Evolutionary conservation across 2,329 filamentous ascomycete species (phyloP), one percentile per base, ranked within the genome.

Genomic region (Colletotrichum ledebouriae): DNA sequence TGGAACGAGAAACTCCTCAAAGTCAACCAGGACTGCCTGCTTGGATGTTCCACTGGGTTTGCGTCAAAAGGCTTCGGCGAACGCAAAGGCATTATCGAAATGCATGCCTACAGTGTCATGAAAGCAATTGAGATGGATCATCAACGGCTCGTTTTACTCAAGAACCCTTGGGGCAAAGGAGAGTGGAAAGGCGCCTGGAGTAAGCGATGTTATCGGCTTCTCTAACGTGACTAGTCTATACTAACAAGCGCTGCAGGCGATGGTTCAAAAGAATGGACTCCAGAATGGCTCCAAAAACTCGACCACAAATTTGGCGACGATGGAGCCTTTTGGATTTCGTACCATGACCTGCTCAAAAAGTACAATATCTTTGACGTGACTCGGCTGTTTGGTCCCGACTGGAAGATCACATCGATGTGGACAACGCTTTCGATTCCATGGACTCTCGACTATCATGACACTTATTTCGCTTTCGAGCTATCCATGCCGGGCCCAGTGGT

Each of bases 111-210:
- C 72, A 87, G 87, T 1, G 82, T 91, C 9, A 85, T 89, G 71
- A 83, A 86, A 70, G 83, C 84, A 2, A 80, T 85, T 13, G 89
- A 91, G 71, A 81, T 88, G 59, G 84, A 89, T 46, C 89, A 87
- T 2, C 81, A 89, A 33, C 86, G 90, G 2, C 81, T 94, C 1
- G 81, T 94, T 3, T 85, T 89, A 58, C 80, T 93, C 44, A 86
- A 84, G 71, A 96, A 96, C 73, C 93, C 93, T 0, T 96, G 92
- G 93, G 93, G 93, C 1, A 89, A 89, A 71, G 88, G 87, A 37
- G 93, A 94, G 78, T 96, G 93, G 92, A 91, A 87, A 34, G 93
- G 93, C 1, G 84, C 92, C 2, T 96, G 93, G 92, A 90, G 87
- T 75, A 69, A 72, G 77, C 71, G 5, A 11, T 7, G 6, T 2